A percentile compares a stretch with the other conserved stretches of the same genome.
Evolutionary conservation across 768 basidiomycete genomes (phyloP).

Genomic region (Auricularia sp.): DNA sequence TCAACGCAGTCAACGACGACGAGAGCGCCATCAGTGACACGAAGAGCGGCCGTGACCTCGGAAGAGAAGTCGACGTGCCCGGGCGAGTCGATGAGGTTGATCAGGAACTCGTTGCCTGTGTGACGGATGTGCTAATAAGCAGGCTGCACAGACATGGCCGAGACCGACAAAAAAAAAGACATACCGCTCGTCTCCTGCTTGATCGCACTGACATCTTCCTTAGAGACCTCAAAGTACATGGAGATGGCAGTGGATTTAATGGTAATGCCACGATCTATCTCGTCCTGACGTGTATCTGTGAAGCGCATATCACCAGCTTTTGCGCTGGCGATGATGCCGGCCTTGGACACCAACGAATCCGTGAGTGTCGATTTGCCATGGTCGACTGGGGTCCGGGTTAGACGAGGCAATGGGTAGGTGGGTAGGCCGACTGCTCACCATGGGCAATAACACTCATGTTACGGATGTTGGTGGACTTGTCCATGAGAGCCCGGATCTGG

Average conservation of each 20-base stretch:
- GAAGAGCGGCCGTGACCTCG: conserved; percentile 98
- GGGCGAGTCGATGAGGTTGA: conserved; percentile 99
- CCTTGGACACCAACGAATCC: conserved; percentile 97
- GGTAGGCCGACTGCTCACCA: conserved; percentile 39
- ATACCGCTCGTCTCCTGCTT: conserved; percentile 90
- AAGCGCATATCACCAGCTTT: conserved; percentile 97
- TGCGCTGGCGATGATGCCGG: conserved; percentile 92
- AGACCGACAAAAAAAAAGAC: conserved; percentile 13
- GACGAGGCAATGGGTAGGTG: conserved; percentile 3
- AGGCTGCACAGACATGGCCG: neutral
- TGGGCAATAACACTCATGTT: conserved; percentile 94
- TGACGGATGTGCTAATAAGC: conserved; percentile 5
- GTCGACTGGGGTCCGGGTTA: conserved; percentile 57
- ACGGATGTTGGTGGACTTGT: conserved; percentile 84
- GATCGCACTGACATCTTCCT: conserved; percentile 77
- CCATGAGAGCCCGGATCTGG: conserved; percentile 83
- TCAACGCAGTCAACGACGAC: conserved; percentile 99
- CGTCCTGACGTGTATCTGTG: conserved; percentile 94
- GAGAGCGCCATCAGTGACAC: conserved; percentile 98
- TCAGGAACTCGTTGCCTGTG: conserved; percentile 90
- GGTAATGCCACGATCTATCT: conserved; percentile 99
- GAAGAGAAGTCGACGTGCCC: conserved; percentile 99
- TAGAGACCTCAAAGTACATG: conserved; percentile 95
- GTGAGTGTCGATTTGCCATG: conserved; percentile 99
- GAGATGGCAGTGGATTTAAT: conserved; percentile 99